Evolutionary conservation across 2,329 filamentous ascomycete genomes (phyloP).

Genomic region (Sclerotinia subarctica): DNA sequence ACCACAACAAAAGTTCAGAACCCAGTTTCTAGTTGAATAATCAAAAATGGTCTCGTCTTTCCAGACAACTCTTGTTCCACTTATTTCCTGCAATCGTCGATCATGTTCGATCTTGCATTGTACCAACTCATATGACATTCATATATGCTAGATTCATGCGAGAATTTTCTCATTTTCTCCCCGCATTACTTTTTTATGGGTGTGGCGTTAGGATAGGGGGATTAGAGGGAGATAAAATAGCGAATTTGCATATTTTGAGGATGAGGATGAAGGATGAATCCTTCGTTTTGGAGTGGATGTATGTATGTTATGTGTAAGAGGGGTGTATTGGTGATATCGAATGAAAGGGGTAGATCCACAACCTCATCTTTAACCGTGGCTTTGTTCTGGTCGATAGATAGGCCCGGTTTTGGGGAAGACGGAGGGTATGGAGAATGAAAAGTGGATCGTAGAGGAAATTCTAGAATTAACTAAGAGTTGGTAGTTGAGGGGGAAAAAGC

Average conservation of each 20-base stretch:
- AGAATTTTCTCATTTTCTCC: not conserved
- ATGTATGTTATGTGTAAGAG: not conserved
- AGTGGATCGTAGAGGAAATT: not conserved
- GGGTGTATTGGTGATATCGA: not conserved
- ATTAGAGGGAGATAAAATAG: constrained; percentile 15
- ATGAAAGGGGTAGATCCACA: not conserved
- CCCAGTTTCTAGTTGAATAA: not conserved
- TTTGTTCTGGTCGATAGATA: not conserved
- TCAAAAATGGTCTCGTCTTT: not conserved
- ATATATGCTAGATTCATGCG: not conserved
- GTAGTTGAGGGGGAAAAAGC: not conserved
- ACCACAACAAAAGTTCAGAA: not conserved
- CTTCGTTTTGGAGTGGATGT: not conserved
- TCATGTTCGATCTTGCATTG: constrained; percentile 6
- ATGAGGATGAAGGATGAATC: constrained; percentile 10
- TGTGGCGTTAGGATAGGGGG: not conserved
- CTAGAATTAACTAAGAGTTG: not conserved
- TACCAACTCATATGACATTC: not conserved
- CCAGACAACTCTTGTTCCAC: not conserved
- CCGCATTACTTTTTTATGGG: not conserved
- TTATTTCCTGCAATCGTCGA: not conserved
- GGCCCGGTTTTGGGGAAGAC: not conserved
- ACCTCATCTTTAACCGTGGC: too few relatives aligned
- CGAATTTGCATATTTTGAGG: constrained; percentile 10
- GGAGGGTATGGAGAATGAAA: not conserved